phyloP scores from a whole-genome alignment of 352 stramenopile genomes.

The Globisporangium emineosum region DNA sequence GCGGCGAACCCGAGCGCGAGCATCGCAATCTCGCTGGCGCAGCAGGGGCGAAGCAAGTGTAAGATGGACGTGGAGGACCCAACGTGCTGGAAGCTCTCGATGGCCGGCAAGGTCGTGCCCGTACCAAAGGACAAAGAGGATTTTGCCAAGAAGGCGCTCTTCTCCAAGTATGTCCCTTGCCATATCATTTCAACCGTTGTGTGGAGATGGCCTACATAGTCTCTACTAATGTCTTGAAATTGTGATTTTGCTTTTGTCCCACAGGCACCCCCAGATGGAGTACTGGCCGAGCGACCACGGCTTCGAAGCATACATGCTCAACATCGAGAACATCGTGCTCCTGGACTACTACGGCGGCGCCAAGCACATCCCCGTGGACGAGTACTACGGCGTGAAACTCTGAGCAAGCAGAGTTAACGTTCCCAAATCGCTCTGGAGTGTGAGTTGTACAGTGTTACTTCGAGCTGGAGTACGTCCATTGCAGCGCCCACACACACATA shows the following conservation, averaged over 20 bases:
- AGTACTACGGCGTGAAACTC: constrained; percentile 65
- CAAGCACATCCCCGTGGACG: constrained; percentile 54
- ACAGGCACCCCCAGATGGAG: constrained; percentile 66
- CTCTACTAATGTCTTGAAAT: no score
- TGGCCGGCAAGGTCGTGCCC: constrained; percentile 51
- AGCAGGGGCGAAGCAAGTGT: constrained; percentile 44
- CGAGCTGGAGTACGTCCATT: no score
- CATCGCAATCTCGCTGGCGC: constrained; percentile 58
- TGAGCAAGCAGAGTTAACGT: neutral
- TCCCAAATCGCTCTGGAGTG: no score
- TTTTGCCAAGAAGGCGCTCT: constrained; percentile 55
- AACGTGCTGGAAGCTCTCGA: constrained; percentile 67
- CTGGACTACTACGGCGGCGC: constrained; percentile 71
- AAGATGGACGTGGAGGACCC: constrained; percentile 71
- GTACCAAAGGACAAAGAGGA: constrained; percentile 36
- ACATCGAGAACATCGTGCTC: constrained; percentile 60
- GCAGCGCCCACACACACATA: no score
- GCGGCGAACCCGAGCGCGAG: constrained; percentile 49
- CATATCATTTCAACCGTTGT: no score
- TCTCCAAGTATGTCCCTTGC: constrained; percentile 64
- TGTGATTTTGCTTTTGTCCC: no score
- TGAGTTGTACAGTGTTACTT: no score
- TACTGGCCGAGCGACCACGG: constrained; percentile 56
- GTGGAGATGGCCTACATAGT: neutral
- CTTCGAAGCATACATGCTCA: constrained; percentile 49